Base-by-base conservation (phyloP, 2,329 filamentous ascomycete genomes). In the Cytospora paraplurivora region DNA sequence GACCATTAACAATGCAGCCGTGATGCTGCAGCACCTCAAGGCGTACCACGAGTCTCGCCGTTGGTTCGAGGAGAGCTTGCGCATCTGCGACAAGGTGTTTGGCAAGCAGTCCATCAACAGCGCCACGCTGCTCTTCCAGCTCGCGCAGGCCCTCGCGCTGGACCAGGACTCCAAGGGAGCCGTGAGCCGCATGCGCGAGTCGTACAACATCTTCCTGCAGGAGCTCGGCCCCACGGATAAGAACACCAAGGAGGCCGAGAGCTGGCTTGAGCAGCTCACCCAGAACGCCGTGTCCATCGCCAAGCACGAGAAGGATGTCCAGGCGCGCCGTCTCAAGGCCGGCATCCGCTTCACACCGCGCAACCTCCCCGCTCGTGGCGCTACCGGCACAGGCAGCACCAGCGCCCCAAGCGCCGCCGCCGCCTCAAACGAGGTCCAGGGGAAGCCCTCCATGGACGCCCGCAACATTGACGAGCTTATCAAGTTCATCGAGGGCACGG, bases 201-300 rank as follows among this genome's bases (percentile, higher is more conserved):
- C 93, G 53, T 97, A 93, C 81, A 97, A 90, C 78, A 96, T 97
- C 74, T 99, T 99, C 88, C 86, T 93, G 67, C 81, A 82, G 63
- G 88, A 95, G 72, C 88, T 99, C 6, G 95, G 95, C 34, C 81
- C 93, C 1, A 88, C 96, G 47, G 93, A 98, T 76, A 92, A 93
- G 77, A 98, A 99, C 81, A 99, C 95, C 67, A 97, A 97, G 81
- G 95, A 99, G 76, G 94, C 95, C 2, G 93, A 97, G 80, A 91
- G 86, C 72, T 99, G 95, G 95, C 86, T 98, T 32, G 92, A 97
- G 77, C 93, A 97, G 77, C 85, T 99, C 64, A 98, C 94, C 0
- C 91, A 96, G 76, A 97, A 96, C 72, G 95, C 95, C 52, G 95
- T 99, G 49, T 90, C 88, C 38, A 93, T 98, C 69, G 94, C 93